Base-by-base conservation (phyloP, 2,329 filamentous ascomycete genomes). In the Fusarium aywerte region DNA sequence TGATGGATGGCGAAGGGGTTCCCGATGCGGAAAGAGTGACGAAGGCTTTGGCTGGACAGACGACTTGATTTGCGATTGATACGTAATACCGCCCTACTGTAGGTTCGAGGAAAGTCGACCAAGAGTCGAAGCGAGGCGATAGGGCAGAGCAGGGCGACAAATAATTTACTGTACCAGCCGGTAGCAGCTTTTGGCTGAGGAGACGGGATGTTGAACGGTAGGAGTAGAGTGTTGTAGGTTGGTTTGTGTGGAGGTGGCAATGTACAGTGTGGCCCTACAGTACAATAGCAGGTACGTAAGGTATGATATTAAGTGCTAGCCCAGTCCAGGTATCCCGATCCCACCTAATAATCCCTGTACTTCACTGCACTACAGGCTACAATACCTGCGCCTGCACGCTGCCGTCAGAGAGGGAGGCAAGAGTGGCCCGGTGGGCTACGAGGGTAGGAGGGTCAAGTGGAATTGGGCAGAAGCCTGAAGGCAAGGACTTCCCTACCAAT, bases 181-280 rank as follows among this genome's bases (percentile, higher is more conserved):
- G 50, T 43, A 42, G 42, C 39, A 64, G 51, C 39, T 61, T 55
- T 45, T 44, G 62, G 55, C 48, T 53, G 56, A 57, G 54, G 27
- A 31, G 38, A 53, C 21, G 23, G 33, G 51, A 42, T 39, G 45
- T 32, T 42, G 33, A 51, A 53, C 50, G 43, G 40, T 31, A 54
- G 35, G 23, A 40, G 33, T 18, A 38, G 35, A 40, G 60, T 36
- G 54, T 50, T 57, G 36, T 48, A 56, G 53, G 43, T 23, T 53
- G 48, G 40, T 61, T n/a, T 42, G 49, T 66, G 70, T 69, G 68
- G 67, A 74, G 68, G 71, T 73, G 72, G 72, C 70, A 58, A 73
- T 52, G 58, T 59, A 73, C 72, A 74, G 72, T 74, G 72, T 60
- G 72, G 38, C 42, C 33, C 31, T 40, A 39, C 43, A 38, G 36